Evolutionary conservation across 2,329 filamentous ascomycete species (phyloP).

Genomic region (Nothomitra cinnamomea): DNA sequence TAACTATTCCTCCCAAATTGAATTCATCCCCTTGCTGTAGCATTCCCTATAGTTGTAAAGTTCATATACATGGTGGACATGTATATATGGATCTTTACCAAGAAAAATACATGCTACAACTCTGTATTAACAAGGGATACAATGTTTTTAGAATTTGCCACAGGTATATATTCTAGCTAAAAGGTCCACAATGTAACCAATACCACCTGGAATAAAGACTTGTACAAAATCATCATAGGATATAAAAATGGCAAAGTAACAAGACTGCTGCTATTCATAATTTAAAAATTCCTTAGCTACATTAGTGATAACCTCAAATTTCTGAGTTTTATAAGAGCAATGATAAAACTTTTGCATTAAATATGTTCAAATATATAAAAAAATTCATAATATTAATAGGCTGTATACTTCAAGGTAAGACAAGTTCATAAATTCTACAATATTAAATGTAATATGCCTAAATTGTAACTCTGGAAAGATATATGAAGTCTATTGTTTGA

Average conservation of each 20-base stretch:
- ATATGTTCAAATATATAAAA: background rate
- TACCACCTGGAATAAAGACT: conserved; percentile 2
- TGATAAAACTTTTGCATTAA: background rate
- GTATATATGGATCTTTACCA: background rate
- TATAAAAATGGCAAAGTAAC: background rate
- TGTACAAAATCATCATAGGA: background rate
- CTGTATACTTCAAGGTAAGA: background rate
- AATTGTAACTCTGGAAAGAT: background rate
- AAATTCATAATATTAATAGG: background rate
- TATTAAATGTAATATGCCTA: background rate
- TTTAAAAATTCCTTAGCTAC: background rate
- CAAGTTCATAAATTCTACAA: background rate
- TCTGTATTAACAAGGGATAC: background rate
- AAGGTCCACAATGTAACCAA: background rate
- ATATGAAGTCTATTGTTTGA: background rate
- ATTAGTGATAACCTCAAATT: background rate
- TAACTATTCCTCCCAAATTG: background rate
- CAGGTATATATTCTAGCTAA: background rate
- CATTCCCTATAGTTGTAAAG: background rate
- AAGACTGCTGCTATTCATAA: background rate
- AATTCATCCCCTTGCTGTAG: background rate
- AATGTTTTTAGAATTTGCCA: background rate
- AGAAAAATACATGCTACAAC: background rate
- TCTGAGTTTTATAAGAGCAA: background rate
- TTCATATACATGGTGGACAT: background rate